A percentile compares a stretch with the other conserved stretches of the same genome.
phyloP scores from a whole-genome alignment of 1,284 basidiomycete species.

The Mycosarcoma maydis region DNA sequence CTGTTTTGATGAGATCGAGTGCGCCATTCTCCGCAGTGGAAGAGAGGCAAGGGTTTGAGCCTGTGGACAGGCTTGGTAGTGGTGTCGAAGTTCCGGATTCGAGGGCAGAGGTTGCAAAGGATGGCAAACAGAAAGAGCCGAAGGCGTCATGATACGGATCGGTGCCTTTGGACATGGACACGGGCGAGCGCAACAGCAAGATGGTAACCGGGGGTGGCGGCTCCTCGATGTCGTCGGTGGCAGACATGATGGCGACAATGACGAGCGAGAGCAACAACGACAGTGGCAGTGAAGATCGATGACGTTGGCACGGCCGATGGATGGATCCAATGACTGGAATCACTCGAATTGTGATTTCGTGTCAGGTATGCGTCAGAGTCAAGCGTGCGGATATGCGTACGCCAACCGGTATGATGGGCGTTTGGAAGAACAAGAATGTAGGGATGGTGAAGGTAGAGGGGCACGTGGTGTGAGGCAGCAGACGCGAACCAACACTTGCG shows the following conservation, averaged over 20 bases:
- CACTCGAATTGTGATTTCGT: too few species aligned
- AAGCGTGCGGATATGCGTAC: too few species aligned
- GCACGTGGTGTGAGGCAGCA: too few species aligned
- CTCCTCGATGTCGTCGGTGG: conserved; percentile 40
- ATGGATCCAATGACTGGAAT: too few species aligned
- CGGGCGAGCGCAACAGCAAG: conserved; percentile 60
- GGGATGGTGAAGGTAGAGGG: too few species aligned
- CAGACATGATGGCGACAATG: conserved; percentile 18
- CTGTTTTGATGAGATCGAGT: conserved; percentile 35
- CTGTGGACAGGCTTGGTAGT: conserved; percentile 24
- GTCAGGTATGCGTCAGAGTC: too few species aligned
- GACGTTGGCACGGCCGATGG: conserved; percentile 2
- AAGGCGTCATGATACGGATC: conserved; percentile 66
- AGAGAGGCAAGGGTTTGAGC: conserved; percentile 15
- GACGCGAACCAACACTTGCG: too few species aligned
- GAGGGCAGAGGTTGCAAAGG: conserved; percentile 59
- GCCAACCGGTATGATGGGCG: too few species aligned
- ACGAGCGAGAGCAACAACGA: not conserved
- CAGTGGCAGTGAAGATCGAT: not conserved
- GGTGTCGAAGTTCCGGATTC: conserved; percentile 62
- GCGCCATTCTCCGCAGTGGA: conserved; percentile 23
- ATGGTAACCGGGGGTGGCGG: conserved; percentile 47
- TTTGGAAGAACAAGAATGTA: too few species aligned
- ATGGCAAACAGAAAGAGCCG: conserved; percentile 63
- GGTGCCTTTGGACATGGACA: conserved; percentile 60